Conservation (phyloP, 805 yeast genomes). For the Zygotorulaspora florentina region DNA sequence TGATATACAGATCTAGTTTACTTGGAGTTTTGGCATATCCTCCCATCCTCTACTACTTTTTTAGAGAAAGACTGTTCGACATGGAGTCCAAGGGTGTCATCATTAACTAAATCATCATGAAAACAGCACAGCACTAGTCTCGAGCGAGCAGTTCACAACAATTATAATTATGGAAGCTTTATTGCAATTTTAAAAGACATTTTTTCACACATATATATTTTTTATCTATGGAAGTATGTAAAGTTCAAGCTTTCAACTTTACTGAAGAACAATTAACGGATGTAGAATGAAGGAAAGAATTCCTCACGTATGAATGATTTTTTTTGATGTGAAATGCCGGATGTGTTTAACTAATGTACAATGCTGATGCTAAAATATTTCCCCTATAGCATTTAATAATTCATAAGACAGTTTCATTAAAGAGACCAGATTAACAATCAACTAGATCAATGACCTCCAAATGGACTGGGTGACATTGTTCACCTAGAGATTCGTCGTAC, state of each 20-base stretch:
- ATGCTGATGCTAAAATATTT: slow-evolving; percentile 9
- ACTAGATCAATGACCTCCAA: slow-evolving; percentile 57
- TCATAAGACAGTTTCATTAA: slow-evolving; percentile 59
- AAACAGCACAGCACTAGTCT: too few species aligned
- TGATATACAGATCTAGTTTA: slow-evolving; percentile 16
- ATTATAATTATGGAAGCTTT: neutral
- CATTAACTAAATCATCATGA: slow-evolving; percentile 3
- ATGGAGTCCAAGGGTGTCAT: slow-evolving; percentile 11
- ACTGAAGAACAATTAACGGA: slow-evolving; percentile 10
- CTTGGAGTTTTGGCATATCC: slow-evolving; percentile 22
- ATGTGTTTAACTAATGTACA: slow-evolving; percentile 9
- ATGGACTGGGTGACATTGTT: slow-evolving; percentile 60
- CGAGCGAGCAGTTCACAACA: too few species aligned
- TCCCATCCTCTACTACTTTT: slow-evolving; percentile 11
- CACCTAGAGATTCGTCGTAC: slow-evolving; percentile 60
- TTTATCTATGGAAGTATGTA: slow-evolving; percentile 1
- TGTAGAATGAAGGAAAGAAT: slow-evolving; percentile 3
- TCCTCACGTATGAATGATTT: neutral
- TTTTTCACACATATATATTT: neutral
- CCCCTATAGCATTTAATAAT: slow-evolving; percentile 3
- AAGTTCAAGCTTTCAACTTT: slow-evolving; percentile 1
- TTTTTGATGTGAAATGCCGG: neutral
- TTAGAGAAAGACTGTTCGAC: slow-evolving; percentile 8
- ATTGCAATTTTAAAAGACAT: neutral
- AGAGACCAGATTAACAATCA: slow-evolving; percentile 57